phyloP scores from a whole-genome alignment of 805 yeast species.

The Kluyveromyces aestuarii region DNA sequence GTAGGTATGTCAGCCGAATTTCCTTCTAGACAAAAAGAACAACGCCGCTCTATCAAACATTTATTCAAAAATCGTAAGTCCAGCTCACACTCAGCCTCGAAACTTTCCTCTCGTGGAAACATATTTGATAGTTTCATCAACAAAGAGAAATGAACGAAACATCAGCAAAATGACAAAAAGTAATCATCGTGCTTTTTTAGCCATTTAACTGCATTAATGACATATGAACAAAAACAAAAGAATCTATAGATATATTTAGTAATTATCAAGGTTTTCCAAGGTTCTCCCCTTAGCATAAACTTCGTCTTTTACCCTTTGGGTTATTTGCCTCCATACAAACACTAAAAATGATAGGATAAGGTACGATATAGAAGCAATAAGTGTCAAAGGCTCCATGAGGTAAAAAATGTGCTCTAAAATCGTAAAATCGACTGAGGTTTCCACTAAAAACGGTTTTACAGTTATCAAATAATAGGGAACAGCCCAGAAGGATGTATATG shows the following conservation, averaged over 20 bases:
- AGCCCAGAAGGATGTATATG: conserved; percentile 2
- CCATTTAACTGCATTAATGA: neutral
- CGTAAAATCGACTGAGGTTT: conserved; percentile 1
- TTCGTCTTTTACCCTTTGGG: conserved; percentile 45
- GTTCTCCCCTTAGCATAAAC: conserved; percentile 49
- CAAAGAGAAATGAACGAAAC: neutral
- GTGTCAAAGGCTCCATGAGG: conserved; percentile 2
- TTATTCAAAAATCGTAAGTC: neutral
- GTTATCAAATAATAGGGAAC: conserved; percentile 1
- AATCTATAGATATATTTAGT: neutral
- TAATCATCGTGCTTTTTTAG: neutral
- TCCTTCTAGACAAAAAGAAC: neutral
- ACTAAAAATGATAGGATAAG: neutral
- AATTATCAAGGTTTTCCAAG: conserved; percentile 32
- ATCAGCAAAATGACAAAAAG: neutral
- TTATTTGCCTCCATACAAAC: neutral
- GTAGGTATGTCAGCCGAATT: neutral
- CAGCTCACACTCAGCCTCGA: neutral
- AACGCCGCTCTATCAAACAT: neutral
- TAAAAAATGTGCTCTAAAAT: conserved; percentile 3
- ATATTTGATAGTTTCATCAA: neutral
- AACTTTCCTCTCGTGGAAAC: neutral
- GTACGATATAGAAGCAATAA: neutral
- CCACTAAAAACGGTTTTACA: neutral
- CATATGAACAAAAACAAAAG: neutral